A percentile compares a stretch with the other conserved stretches of the same genome.
These are phyloP conservation scores for Dendrobium huoshanense DNA, from an alignment of 106 monocot genomes.

Conservation along the genomic window DNA sequence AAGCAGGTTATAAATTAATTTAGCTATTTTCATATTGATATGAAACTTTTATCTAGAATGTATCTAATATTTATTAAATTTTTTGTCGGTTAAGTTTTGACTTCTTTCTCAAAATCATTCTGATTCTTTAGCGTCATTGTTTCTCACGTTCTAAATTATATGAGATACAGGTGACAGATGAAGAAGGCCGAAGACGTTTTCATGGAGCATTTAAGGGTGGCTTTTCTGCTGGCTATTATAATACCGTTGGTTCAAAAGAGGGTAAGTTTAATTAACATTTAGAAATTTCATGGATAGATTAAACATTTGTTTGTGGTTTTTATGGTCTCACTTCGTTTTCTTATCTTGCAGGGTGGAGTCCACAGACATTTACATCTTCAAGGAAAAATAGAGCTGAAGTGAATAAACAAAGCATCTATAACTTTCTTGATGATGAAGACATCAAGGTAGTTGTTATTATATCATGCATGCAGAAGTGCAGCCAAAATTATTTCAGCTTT, in stretches of 20 bases:
- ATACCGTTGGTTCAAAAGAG: conserved; percentile 94
- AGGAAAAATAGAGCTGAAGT: conserved; percentile 77
- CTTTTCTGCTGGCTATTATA: conserved; percentile 97
- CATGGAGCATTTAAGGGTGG: conserved; percentile 99
- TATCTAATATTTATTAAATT: neutral
- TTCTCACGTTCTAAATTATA: neutral
- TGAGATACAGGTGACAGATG: conserved; percentile 73
- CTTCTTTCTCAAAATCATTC: neutral
- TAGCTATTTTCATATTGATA: neutral
- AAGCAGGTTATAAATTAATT: neutral
- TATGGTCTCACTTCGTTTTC: neutral
- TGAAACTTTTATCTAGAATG: neutral
- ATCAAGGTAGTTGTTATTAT: conserved; percentile 43
- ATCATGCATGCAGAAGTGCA: neutral
- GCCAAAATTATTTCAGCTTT: neutral
- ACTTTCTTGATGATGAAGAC: conserved; percentile 93
- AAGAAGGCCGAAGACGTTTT: conserved; percentile 87
- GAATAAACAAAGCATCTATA: conserved; percentile 76
- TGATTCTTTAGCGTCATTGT: neutral
- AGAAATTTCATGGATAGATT: neutral
- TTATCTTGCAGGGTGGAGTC: conserved; percentile 71
- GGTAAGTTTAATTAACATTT: conserved; percentile 31
- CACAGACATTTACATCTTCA: conserved; percentile 87
- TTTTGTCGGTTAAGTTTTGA: neutral
- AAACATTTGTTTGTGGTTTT: neutral